Evolutionary conservation across 257 asterid species (phyloP).

Genomic region (Nicotiana obtusifolia): DNA sequence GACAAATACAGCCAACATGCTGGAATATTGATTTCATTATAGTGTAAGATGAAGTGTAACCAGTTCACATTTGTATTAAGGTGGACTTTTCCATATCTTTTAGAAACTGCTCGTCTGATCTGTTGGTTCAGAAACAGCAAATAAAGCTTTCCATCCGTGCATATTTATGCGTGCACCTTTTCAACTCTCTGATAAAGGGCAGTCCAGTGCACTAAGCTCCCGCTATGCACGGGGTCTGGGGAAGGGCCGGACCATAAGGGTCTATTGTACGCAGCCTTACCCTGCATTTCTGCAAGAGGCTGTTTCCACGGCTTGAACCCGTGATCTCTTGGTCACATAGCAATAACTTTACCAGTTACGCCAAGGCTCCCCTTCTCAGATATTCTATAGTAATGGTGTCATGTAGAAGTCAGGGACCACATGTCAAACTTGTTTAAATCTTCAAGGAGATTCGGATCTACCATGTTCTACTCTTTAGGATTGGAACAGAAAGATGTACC

Average conservation of each 20-base stretch:
- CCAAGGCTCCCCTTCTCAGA: neutral
- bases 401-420: neutral
- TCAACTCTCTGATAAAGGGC: neutral
- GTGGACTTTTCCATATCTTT: neutral
- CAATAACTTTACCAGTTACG: no score
- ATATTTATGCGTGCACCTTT: neutral
- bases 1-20: neutral
- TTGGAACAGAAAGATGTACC: neutral
- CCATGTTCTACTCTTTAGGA: no score
- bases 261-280: no score
- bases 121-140: neutral
- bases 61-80: neutral
- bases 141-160: neutral
- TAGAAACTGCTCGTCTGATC: neutral
- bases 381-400: neutral
- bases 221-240: no score
- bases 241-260: no score
- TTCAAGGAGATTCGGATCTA: neutral
- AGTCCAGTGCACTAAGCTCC: no score
- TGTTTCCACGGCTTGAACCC: no score
- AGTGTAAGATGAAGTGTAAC: neutral
- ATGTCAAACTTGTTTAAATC: neutral
- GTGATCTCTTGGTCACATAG: no score
- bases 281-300: no score
- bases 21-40: neutral